Base-by-base conservation (phyloP, 768 basidiomycete genomes). In the Lactarius pseudohatsudake region DNA sequence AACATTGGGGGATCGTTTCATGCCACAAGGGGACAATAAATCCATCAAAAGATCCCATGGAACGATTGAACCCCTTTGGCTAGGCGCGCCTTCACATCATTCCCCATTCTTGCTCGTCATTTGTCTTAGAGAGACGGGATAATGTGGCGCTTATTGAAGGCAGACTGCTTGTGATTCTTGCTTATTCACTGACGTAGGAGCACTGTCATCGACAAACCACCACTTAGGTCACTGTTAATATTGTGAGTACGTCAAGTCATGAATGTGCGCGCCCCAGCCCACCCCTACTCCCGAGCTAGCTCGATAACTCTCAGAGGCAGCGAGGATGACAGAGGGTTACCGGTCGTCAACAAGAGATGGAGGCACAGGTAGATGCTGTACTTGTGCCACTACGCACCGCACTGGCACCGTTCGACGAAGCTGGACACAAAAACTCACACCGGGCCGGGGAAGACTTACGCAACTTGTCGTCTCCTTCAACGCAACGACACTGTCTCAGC, bases 391-490 rank as follows among this genome's bases (percentile, higher is more conserved):
- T 50, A 26, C 41, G 16, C 22, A 53, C 50, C 26, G 26, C 50
- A 53, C 50, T 53, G 18, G 56, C 30, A 36, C 34, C 32, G 32
- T n/a, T 56, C 16, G 55, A 34, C 55, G 30, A 18, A 15, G 54
- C 4, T 18, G 3, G 26, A n/a, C 55, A 20, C 36, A 41, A 34
- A 22, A 18, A 32, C 38, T 22, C 20, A 34, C 20, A n/a, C 61
- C 61, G 61, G 61, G 61, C 61, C 66, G 62, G 41, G 9, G 26
- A 26, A 30, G 54, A 22, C 28, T 38, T 55, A n/a, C 28, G 41
- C 62, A 34, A 47, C 47, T 43, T 61, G 43, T 61, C 60, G 45
- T 54, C 62, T 41, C 56, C 26, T 32, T 18, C 40, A 34, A n/a
- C n/a, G n/a, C n/a, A n/a, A 47, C 62, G 8, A 47, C 53, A 0